Base-by-base conservation (phyloP, 2,329 filamentous ascomycete species). In the Phialophora expanda region DNA sequence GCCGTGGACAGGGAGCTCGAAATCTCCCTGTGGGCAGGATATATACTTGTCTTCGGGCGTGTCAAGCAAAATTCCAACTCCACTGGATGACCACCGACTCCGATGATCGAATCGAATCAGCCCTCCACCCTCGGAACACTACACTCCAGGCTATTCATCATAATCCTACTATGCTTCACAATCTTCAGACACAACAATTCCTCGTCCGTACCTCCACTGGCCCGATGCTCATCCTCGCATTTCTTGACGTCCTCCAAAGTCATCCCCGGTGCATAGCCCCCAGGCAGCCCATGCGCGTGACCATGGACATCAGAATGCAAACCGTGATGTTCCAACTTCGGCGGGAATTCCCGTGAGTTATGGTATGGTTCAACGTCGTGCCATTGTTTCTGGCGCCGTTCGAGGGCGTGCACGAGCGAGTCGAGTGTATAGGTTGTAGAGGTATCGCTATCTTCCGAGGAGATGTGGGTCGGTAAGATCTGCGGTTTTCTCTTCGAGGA, bases 351-450 rank as follows among this genome's bases (percentile, higher is more conserved):
- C 44, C 58, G 53, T 11, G 58, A 64, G 32, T 38, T 44, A 17
- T 32, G 26, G 34, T 46, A 62, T 7, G 60, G 28, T 28, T 67
- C 67, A 8, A 69, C 62, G 4, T 71, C 67, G 74, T 82, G 80
- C 77, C 78, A 80, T 64, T 73, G 74, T 20, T 76, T 76, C 66
- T 82, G 80, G 14, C 80, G 78, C 34, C 75, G 69, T 56, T 81
- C 79, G 61, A 82, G 73, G 59, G 79, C 78, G 53, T 75, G 72
- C 38, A 80, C 75, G 17, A 81, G 74, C 8, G 75, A 73, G 5
- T 79, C 68, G 1, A 82, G 64, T 51, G 67, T 70, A 26, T 71
- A 64, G 3, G 63, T 28, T 24, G 66, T 56, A 28, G 41, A 22
- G 5, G 58, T 38, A 5, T 26, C 14, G 26, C 17, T 57, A 6